Base-by-base conservation (phyloP, 2,329 filamentous ascomycete species). In the Aspergillus sojae region DNA sequence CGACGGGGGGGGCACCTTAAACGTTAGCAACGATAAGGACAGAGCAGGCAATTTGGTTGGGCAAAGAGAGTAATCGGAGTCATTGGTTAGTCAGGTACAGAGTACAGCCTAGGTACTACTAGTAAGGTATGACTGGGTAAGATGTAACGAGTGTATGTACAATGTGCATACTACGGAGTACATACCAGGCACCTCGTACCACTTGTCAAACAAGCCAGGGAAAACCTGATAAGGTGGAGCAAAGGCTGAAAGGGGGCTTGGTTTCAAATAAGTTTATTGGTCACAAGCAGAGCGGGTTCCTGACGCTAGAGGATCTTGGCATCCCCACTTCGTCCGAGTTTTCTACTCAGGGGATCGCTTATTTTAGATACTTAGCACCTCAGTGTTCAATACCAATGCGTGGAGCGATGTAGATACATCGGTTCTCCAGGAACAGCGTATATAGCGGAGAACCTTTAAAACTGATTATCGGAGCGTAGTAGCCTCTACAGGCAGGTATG, bases 221-320 rank as follows among this genome's bases (percentile, higher is more conserved):
- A 14, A 36, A 36, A 36, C 34, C 12, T 36, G 34, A 36, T 36
- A 12, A 53, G 54, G 48, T 56, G 61, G 58, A 59, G 58, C 16
- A 36, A 23, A 53, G 16, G 58, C 19, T 11, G 50, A 56, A 60
- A 41, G 54, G 58, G 61, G 43, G 23, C 19, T 34, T 34, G 14
- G n/a, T 30, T 10, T 21, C 11, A 16, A 5, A 45, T 19, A 5
- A 1, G 4, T 14, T 65, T 55, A 72, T 72, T 73, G 71, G 72
- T 19, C 23, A 41, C 14, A 21, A 12, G 41, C 7, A 5, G n/a
- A 11, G 60, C 65, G 63, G 70, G 71, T 74, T 71, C 71, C 71
- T 74, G 71, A 67, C 71, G 61, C 71, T 68, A 72, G 46, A 55
- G 28, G 6, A 23, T 48, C 55, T 60, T 19, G 46, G 41, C 50